Evolutionary conservation across 2,329 filamentous ascomycete species (phyloP), one percentile per base, ranked within the genome.

Genomic region (Alternaria alternata): DNA sequence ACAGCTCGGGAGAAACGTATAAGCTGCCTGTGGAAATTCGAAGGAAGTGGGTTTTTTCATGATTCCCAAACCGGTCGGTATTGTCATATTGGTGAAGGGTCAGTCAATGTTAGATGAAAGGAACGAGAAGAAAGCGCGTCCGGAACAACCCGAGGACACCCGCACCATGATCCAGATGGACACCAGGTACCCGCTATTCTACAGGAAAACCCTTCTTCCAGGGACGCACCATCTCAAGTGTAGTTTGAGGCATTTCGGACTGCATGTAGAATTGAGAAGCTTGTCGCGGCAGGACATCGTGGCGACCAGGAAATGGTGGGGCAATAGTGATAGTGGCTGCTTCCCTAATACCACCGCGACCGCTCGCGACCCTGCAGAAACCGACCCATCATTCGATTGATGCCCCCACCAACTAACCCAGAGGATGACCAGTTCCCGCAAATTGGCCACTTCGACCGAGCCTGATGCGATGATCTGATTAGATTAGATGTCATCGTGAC

Each of bases 401-500:
- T 18, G 18, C 38, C 43, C 38, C 56, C 56, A 54, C 56, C 6
- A 11, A 26, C 28, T 30, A 46, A 22, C 38, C 34, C 36, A 30
- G 48, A 51, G 14, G 48, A 22, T 26, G 12, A 7, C 16, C 22
- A 36, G 30, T 44, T 36, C 32, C 39, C 16, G 28, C 26, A 18
- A 26, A 20, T 39, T 39, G 9, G 22, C 18, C 39, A 49, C 32
- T 14, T 57, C 32, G 18, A 39, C 42, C 44, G 57, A 59, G 44
- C 1, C 12, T 51, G 36, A 18, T 43, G 44, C 57, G 62, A 60
- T 57, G 39, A 64, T 64, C 59, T 54, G 62, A 64, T 64, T 59
- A 64, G 62, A 64, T 64, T 64, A 62, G 53, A 59, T 62, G 58
- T 47, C 53, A 46, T 32, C 20, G 49, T 61, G 39, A 51, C 38